Conservation (phyloP, 2,329 filamentous ascomycete genomes). For the Clonostachys chloroleuca region DNA sequence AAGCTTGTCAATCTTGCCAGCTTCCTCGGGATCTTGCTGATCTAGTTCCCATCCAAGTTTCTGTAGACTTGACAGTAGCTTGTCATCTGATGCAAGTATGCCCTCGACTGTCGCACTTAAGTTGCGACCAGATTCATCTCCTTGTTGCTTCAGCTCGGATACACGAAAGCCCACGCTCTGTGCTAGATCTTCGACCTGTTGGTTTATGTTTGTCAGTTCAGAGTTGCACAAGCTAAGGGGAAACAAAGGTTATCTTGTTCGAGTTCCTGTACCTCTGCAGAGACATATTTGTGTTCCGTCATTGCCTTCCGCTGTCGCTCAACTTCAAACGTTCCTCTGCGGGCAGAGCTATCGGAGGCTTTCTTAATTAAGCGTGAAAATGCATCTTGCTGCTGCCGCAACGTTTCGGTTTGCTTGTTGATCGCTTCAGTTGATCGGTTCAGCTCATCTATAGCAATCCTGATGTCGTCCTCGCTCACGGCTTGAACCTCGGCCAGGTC, state of each 20-base stretch:
- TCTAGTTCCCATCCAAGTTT: conserved; percentile 61
- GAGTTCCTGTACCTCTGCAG: conserved; percentile 27
- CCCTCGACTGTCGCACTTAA: conserved; percentile 44
- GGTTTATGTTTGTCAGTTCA: not conserved
- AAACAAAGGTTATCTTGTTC: not conserved
- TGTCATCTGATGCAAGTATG: conserved; percentile 58
- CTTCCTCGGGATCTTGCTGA: conserved; percentile 43
- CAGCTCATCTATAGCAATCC: conserved; percentile 58
- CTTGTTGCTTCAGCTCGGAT: conserved; percentile 46
- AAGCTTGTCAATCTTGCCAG: conserved; percentile 49
- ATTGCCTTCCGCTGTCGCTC: conserved; percentile 20
- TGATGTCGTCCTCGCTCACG: conserved; percentile 55
- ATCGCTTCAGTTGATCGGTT: conserved; percentile 60
- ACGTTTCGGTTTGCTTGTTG: conserved; percentile 55
- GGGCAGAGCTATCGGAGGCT: conserved; percentile 17
- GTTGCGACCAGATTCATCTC: conserved; percentile 32
- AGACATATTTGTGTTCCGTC: conserved; percentile 32
- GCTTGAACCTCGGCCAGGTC: conserved; percentile 43
- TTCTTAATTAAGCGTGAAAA: conserved; percentile 45
- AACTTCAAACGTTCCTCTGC: conserved; percentile 19
- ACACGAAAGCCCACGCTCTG: conserved; percentile 39
- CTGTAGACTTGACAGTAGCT: conserved; percentile 59
- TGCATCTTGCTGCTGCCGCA: conserved; percentile 59
- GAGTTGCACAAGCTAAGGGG: not conserved
- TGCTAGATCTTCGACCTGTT: conserved; percentile 41